These are phyloP conservation scores for Scopulariopsis brevicaulis DNA, from an alignment of 2,329 filamentous ascomycete genomes.

Conservation along the genomic window DNA sequence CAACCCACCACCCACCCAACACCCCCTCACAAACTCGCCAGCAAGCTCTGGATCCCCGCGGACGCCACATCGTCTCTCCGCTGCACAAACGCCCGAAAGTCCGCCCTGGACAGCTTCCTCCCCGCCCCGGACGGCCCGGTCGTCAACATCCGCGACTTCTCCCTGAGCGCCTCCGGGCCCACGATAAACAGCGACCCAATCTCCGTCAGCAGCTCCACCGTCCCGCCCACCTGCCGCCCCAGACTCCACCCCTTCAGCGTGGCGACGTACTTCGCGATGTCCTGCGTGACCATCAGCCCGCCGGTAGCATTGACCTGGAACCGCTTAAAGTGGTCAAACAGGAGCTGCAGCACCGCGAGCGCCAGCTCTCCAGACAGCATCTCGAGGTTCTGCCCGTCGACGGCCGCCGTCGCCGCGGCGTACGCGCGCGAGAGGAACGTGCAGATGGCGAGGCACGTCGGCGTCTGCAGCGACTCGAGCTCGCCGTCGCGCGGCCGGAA, in stretches of 20 bases:
- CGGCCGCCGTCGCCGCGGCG: conserved; percentile 49
- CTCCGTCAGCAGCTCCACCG: conserved; percentile 80
- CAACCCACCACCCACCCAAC: not conserved
- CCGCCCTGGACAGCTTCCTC: conserved; percentile 50
- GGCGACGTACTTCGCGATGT: conserved; percentile 86
- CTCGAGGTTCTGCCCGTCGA: conserved; percentile 76
- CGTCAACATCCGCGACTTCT: conserved; percentile 52
- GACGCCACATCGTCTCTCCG: conserved; percentile 74
- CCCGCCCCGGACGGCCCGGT: conserved; percentile 27
- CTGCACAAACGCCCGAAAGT: conserved; percentile 75
- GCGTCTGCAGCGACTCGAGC: conserved; percentile 72
- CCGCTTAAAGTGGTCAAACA: conserved; percentile 90
- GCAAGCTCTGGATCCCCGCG: conserved; percentile 70
- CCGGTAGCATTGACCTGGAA: conserved; percentile 90
- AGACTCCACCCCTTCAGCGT: conserved; percentile 76
- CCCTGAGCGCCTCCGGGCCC: conserved; percentile 64
- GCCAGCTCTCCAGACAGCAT: conserved; percentile 78
- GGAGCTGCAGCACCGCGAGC: conserved; percentile 60
- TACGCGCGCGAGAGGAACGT: conserved; percentile 65
- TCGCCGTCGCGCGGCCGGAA: conserved; percentile 73
- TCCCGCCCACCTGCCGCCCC: conserved; percentile 52
- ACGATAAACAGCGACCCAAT: conserved; percentile 95
- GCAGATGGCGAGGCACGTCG: conserved; percentile 72
- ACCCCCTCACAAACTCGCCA: conserved; percentile 45
- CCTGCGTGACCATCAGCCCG: conserved; percentile 89